Base-by-base conservation (phyloP, 345 rosid genomes). In the Boechera divaricarpa region DNA sequence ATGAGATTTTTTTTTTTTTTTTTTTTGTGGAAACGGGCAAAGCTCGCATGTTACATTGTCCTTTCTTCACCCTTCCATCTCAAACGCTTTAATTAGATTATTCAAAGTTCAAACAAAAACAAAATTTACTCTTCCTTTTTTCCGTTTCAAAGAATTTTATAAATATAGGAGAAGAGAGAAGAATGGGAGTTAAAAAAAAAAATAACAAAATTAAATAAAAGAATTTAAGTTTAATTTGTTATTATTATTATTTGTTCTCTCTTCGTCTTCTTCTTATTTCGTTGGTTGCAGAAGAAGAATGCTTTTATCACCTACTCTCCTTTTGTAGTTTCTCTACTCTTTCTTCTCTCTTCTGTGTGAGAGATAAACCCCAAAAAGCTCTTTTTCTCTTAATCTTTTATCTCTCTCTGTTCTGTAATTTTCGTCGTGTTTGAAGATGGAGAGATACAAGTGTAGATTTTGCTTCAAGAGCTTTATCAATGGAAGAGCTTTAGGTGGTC, bases 401-500 rank as follows among this genome's bases (percentile, higher is more conserved):
- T 70, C 41, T 38, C 21, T 67, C 62, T 63, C 10, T 74, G 21
- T 59, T 24, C 31, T 54, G 33, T 53, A 7, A 36, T 12, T 31
- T 7, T 47, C 16, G 7, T 52, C 39, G 74, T 42, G 64, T 47
- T 21, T 70, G 52, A 49, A 70, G 47, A 91, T 91, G 97, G 97
- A 90, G 85, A 87, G 72, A 63, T 88, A 88, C 77, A 87, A 77
- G 81, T 92, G 98, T 77, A 92, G 83, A 75, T 81, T 89, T 18
- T 92, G 98, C 80, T 84, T 81, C 31, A 90, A 82, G 82, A 83
- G 65, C 67, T 94, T 92, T 75, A 64, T 79, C 45, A 89, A 89
- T 79, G 97, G 92, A 51, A 88, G 89, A 83, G 92, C 96, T 77
- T 83, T 92, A 67, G 92, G 91, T 36, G 95, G 92, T 54, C 98